A percentile compares a stretch with the other conserved stretches of the same genome.
phyloP scores from a whole-genome alignment of 192 early-diverging fungal genomes.

The Linnemannia exigua region DNA sequence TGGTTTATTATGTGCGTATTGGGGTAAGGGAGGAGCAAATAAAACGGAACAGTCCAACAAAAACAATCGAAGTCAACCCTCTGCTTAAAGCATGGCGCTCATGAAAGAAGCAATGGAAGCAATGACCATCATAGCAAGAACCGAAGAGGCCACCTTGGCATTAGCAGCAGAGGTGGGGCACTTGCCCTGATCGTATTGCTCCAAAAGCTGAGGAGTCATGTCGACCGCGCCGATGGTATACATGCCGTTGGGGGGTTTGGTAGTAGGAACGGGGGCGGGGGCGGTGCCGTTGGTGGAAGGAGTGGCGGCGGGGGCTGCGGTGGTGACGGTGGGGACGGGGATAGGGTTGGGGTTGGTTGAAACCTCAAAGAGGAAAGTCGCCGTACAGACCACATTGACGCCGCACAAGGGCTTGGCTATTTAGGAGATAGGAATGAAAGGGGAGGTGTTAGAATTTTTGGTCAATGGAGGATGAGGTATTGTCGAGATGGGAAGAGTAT shows the following conservation, averaged over 20 bases:
- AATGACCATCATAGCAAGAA: conserved; percentile 13
- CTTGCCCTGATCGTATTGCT: conserved; percentile 33
- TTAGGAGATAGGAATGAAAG: neutral
- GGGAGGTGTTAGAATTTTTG: neutral
- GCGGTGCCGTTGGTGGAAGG: neutral
- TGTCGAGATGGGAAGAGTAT: neutral
- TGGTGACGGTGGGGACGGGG: neutral
- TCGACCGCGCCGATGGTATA: conserved; percentile 22
- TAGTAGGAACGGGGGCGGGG: neutral
- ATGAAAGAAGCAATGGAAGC: conserved; percentile 30
- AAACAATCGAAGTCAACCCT: neutral
- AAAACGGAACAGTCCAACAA: neutral
- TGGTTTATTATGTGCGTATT: neutral
- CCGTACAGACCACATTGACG: conserved; percentile 30
- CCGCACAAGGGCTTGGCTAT: conserved; percentile 40
- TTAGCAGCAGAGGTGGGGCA: conserved; percentile 24
- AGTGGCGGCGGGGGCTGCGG: neutral
- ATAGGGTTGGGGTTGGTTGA: neutral
- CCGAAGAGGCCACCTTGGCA: conserved; percentile 34
- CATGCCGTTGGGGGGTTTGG: neutral
- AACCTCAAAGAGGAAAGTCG: conserved; percentile 24
- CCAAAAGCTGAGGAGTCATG: conserved; percentile 30
- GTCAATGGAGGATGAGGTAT: neutral
- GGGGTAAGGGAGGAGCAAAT: neutral
- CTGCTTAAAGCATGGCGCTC: conserved; percentile 32